A percentile compares a stretch with the other conserved stretches of the same genome.
Conservation (phyloP, 139 green algal species). For the Ostreobium quekettii region DNA sequence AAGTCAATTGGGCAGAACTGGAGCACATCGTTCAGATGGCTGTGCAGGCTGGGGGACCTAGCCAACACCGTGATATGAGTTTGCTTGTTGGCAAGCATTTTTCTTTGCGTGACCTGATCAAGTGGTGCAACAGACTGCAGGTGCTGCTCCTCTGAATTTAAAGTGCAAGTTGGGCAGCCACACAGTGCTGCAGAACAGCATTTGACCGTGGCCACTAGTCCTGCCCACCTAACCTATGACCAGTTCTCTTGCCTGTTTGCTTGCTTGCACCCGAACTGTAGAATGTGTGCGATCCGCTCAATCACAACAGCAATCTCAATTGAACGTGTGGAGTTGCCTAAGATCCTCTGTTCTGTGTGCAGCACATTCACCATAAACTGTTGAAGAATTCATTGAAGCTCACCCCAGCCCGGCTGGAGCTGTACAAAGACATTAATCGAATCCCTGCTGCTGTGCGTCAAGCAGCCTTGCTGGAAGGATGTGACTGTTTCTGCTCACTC, state of each 20-base stretch:
- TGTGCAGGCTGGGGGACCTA: neutral
- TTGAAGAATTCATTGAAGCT: no score
- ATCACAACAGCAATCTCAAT: no score
- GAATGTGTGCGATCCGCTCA: no score
- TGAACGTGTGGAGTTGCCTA: no score
- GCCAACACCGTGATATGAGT: slow-evolving; percentile 17
- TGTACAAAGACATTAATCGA: neutral
- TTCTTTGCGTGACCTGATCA: slow-evolving; percentile 68
- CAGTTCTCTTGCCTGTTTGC: no score
- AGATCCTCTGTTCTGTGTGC: no score
- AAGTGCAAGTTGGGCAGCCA: no score
- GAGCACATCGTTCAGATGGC: slow-evolving; percentile 1
- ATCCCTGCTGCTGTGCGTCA: slow-evolving; percentile 29
- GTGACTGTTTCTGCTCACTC: slow-evolving; percentile 48
- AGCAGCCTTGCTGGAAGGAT: slow-evolving; percentile 41
- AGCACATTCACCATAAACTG: no score
- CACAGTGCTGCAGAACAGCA: neutral
- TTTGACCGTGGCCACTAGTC: no score
- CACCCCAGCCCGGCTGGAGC: no score
- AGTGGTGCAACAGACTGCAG: slow-evolving; percentile 71
- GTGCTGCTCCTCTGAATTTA: slow-evolving; percentile 22
- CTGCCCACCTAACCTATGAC: no score
- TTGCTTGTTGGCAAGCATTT: slow-evolving; percentile 57
- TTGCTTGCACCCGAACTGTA: no score
- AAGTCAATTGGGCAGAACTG: neutral